phyloP scores from a whole-genome alignment of 2,329 filamentous ascomycete genomes.

The Ceratocystis smalleyi region DNA sequence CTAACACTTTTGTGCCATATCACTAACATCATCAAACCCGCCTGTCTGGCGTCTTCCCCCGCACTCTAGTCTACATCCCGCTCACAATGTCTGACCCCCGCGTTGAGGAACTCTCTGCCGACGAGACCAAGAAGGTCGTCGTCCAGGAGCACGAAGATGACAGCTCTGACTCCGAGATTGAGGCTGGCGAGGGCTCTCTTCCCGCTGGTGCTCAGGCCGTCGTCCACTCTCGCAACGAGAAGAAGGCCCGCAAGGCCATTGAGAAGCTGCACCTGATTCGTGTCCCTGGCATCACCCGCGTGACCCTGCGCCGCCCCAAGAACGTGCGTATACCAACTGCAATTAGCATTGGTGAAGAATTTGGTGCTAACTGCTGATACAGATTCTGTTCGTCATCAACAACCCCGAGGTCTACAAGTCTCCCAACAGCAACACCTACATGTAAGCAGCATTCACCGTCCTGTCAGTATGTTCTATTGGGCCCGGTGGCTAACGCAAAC shows the following conservation, averaged over 20 bases:
- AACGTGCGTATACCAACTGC: slow-evolving; percentile 54
- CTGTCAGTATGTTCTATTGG: no score
- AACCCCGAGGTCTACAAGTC: slow-evolving; percentile 99
- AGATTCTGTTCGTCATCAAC: slow-evolving; percentile 99
- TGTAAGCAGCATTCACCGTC: slow-evolving; percentile 45
- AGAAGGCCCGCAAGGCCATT: slow-evolving; percentile 99
- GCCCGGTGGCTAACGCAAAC: no score
- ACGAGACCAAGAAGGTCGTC: slow-evolving; percentile 63
- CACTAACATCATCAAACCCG: neutral
- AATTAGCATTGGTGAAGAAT: neutral
- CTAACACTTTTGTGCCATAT: neutral
- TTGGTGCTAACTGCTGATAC: slow-evolving; percentile 2
- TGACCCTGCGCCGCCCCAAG: slow-evolving; percentile 95
- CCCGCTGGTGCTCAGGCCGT: slow-evolving; percentile 78
- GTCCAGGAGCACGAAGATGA: slow-evolving; percentile 58
- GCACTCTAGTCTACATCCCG: neutral
- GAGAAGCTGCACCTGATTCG: slow-evolving; percentile 96
- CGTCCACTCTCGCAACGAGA: slow-evolving; percentile 98
- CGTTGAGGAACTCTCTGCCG: slow-evolving; percentile 93
- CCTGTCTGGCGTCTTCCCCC: neutral
- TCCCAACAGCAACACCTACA: slow-evolving; percentile 98
- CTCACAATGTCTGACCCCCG: slow-evolving; percentile 85
- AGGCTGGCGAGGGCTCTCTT: slow-evolving; percentile 56
- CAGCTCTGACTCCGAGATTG: slow-evolving; percentile 60
- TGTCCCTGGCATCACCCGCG: slow-evolving; percentile 91